Evolutionary conservation across 768 basidiomycete genomes (phyloP).

Genomic region (Hypholoma fasciculare): DNA sequence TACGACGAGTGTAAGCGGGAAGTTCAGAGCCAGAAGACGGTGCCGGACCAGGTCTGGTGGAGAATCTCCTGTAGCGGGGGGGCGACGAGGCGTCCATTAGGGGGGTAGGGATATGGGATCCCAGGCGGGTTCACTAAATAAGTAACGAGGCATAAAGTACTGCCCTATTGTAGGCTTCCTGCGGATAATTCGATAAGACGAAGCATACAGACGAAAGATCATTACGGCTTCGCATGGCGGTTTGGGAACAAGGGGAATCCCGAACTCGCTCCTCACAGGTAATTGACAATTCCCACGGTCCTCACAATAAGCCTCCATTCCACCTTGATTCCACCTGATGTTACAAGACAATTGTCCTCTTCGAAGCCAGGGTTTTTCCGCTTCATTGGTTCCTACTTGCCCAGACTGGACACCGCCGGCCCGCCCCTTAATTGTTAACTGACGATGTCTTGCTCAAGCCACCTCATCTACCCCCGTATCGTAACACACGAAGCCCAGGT

Average conservation of each 20-base stretch:
- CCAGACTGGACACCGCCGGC: neutral
- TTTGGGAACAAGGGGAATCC: conserved; percentile 10
- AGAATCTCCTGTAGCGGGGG: conserved; percentile 50
- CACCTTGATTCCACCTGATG: neutral
- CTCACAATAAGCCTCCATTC: neutral
- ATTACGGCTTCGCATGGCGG: conserved; percentile 6
- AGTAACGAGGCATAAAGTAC: conserved; percentile 28
- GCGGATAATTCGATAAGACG: neutral
- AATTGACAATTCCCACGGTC: conserved; percentile 1
- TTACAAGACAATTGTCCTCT: neutral
- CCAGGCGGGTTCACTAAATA: neutral
- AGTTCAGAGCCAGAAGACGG: conserved; percentile 45
- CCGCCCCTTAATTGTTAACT: neutral
- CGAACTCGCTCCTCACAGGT: neutral
- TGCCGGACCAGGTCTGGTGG: conserved; percentile 50
- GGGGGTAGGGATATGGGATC: conserved; percentile 17
- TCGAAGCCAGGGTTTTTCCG: neutral
- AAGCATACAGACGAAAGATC: neutral
- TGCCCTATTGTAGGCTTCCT: conserved; percentile 24
- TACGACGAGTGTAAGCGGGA: conserved; percentile 49
- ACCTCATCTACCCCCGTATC: too few relatives aligned
- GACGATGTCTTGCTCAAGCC: neutral
- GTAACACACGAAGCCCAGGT: too few relatives aligned
- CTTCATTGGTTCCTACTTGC: neutral
- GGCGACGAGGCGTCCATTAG: conserved; percentile 49